Evolutionary conservation across 768 basidiomycete genomes (phyloP).

Genomic region (Tricholoma furcatifolium): DNA sequence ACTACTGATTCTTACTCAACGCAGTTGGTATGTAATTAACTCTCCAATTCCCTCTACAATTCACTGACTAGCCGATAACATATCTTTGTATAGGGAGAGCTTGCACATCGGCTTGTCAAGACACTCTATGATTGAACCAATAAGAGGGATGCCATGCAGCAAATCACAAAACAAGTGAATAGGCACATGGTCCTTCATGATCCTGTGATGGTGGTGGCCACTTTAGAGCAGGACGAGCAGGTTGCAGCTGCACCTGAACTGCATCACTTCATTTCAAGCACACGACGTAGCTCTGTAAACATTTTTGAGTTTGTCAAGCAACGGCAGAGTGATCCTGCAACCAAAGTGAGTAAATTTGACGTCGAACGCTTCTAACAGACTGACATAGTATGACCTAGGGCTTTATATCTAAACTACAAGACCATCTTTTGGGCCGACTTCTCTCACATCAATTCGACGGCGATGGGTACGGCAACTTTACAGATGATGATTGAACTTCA

Average conservation of each 20-base stretch:
- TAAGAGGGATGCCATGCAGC: constrained; percentile 25
- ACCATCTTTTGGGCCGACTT: constrained; percentile 32
- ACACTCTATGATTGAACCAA: constrained; percentile 33
- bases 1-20: constrained; percentile 40
- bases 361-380: not conserved
- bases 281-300: constrained; percentile 17
- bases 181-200: not conserved
- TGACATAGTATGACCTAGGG: constrained; percentile 9
- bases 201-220: not conserved
- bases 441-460: constrained; percentile 24
- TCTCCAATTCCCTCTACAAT: too few relatives aligned
- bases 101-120: constrained; percentile 40
- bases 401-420: constrained; percentile 31
- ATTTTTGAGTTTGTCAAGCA: constrained; percentile 13
- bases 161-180: constrained; percentile 26
- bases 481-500: constrained; percentile 18
- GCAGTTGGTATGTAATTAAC: constrained; percentile 34
- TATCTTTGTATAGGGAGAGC: constrained; percentile 43
- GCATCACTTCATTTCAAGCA: constrained; percentile 20
- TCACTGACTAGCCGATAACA: too few relatives aligned
- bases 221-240: not conserved
- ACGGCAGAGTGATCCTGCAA: not conserved
- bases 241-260: not conserved
- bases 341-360: not conserved
- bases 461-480: constrained; percentile 25